Percentiles rank a stretch among this genome's conserved stretches.
Evolutionary conservation across 1,284 basidiomycete genomes (phyloP).

Genomic region (Cryptococcus neoformans): DNA sequence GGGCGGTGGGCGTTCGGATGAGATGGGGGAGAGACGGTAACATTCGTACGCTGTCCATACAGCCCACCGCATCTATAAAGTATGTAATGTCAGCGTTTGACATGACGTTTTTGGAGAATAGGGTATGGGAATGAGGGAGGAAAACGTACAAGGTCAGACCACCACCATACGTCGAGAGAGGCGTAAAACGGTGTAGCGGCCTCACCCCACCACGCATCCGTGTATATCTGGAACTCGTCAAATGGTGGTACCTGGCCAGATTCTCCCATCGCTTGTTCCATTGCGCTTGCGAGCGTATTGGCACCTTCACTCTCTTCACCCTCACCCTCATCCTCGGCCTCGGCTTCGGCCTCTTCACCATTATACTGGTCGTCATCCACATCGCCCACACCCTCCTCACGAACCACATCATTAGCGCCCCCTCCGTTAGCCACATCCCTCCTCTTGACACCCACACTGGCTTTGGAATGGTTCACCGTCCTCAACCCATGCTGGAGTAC

Average conservation of each 20-base stretch:
- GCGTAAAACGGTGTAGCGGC: neutral
- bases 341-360: too few relatives aligned
- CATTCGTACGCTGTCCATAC: neutral
- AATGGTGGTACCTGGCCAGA: neutral
- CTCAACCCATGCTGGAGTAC: neutral
- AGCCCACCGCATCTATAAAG: neutral
- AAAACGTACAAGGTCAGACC: neutral
- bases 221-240: neutral
- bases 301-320: neutral
- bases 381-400: too few relatives aligned
- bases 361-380: too few relatives aligned
- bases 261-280: neutral
- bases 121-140: neutral
- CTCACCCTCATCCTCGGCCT: too few relatives aligned
- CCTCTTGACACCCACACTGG: too few relatives aligned
- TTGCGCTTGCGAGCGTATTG: neutral
- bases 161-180: neutral
- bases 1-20: neutral
- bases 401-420: too few relatives aligned
- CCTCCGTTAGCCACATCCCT: too few relatives aligned
- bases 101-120: neutral
- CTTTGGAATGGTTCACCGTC: neutral
- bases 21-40: neutral
- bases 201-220: neutral
- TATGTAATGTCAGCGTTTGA: neutral